Base-by-base conservation (phyloP, 441 rosid genomes). In the Omphalea diandra region DNA sequence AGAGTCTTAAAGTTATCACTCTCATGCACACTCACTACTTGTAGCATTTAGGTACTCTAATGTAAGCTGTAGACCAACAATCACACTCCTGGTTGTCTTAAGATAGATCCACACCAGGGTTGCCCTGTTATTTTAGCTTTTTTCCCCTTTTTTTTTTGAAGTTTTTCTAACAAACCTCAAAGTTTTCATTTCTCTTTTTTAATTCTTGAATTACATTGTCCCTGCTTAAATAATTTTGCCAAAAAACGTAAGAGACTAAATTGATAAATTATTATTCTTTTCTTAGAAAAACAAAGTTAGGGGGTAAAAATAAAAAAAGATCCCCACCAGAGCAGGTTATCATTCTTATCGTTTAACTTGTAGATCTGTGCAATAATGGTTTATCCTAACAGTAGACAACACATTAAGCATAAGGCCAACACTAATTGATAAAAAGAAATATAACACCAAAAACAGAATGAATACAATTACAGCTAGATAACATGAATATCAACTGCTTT, bases 381-480 rank as follows among this genome's bases (percentile, higher is more conserved):
- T 12, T n/a, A 47, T 22, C 49, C 47, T 38, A 62, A 17, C 32
- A 20, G 64, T 35, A 12, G 49, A 27, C 17, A 38, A 38, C 7
- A 27, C 10, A 27, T 12, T 27, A 26, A 24, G 15, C 12, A 10
- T 2, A n/a, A n/a, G 2, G 10, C 3, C 20, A 36, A 6, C n/a
- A n/a, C n/a, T n/a, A n/a, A n/a, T n/a, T n/a, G n/a, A n/a, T n/a
- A n/a, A n/a, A n/a, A n/a, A n/a, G n/a, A n/a, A 22, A 55, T n/a
- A 72, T 44, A 32, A 24, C 47, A 55, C 27, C 50, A 47, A 14
- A 57, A 33, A 60, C 36, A 70, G 18, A 72, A 44, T 27, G 11
- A 52, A 60, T n/a, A 65, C 24, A 10, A 44, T 26, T 56, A 24
- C n/a, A 67, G 60, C 52, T 20, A 62, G n/a, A n/a, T 59, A 64